Evolutionary conservation across 352 stramenopile species (phyloP).

Genomic region (Pythium phragmiticola): DNA sequence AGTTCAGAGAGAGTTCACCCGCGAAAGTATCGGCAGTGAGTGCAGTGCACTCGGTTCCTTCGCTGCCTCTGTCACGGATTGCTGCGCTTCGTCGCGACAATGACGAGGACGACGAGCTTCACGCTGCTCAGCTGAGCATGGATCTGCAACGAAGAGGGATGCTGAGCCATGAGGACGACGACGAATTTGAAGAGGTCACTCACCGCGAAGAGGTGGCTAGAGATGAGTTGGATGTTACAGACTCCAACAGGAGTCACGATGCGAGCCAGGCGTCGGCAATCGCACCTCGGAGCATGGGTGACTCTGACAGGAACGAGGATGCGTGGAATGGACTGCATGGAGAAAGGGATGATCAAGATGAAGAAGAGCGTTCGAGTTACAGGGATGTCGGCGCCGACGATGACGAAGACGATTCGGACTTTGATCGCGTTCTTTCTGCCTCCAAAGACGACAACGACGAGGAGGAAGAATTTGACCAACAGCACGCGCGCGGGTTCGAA

Average conservation of each 20-base stretch:
- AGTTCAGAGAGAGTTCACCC: background rate
- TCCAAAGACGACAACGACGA: slow-evolving; percentile 3
- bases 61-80: background rate
- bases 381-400: background rate
- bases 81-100: slow-evolving; percentile 4
- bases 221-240: background rate
- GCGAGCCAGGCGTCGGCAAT: background rate
- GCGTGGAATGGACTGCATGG: no score
- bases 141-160: background rate
- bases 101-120: slow-evolving; percentile 8
- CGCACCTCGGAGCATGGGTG: no score
- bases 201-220: background rate
- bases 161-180: background rate
- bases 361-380: background rate
- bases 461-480: slow-evolving; percentile 7
- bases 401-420: slow-evolving; percentile 5
- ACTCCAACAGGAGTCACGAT: background rate
- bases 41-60: background rate
- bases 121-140: slow-evolving; percentile 1
- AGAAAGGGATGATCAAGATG: background rate
- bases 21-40: background rate
- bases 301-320: no score
- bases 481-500: background rate
- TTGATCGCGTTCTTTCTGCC: slow-evolving; percentile 2
- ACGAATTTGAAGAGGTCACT: background rate